phyloP scores from a whole-genome alignment of 345 rosid genomes.

The Dimocarpus longan region DNA sequence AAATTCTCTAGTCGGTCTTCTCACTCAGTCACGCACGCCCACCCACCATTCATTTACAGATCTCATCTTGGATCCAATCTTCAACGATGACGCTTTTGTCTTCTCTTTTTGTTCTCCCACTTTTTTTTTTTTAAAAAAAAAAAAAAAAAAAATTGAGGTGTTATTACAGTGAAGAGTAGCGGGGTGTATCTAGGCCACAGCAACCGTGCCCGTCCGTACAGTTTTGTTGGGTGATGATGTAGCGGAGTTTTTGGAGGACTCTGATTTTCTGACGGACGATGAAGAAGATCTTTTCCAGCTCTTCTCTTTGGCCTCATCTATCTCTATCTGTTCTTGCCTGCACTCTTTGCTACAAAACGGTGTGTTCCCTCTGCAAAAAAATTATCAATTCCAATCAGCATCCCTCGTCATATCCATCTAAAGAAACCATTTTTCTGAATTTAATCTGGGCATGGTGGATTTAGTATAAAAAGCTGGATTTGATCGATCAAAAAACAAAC shows the following conservation, averaged over 20 bases:
- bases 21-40: neutral
- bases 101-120: neutral
- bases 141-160: neutral
- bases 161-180: neutral
- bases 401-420: neutral
- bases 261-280: constrained; percentile 53
- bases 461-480: neutral
- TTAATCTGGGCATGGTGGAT: neutral
- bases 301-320: constrained; percentile 56
- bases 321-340: constrained; percentile 79
- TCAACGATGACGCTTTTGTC: neutral
- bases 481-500: neutral
- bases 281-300: constrained; percentile 50
- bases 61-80: neutral
- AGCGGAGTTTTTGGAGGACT: constrained; percentile 37
- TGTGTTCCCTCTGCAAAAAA: constrained; percentile 64
- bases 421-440: neutral
- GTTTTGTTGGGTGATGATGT: constrained; percentile 24
- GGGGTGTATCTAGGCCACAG: constrained; percentile 34
- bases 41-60: constrained; percentile 1
- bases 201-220: constrained; percentile 56
- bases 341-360: constrained; percentile 84
- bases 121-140: too few species aligned
- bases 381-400: neutral
- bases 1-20: neutral